Evolutionary conservation across 805 yeast genomes (phyloP).

Genomic region (Clavispora carvajalis): DNA sequence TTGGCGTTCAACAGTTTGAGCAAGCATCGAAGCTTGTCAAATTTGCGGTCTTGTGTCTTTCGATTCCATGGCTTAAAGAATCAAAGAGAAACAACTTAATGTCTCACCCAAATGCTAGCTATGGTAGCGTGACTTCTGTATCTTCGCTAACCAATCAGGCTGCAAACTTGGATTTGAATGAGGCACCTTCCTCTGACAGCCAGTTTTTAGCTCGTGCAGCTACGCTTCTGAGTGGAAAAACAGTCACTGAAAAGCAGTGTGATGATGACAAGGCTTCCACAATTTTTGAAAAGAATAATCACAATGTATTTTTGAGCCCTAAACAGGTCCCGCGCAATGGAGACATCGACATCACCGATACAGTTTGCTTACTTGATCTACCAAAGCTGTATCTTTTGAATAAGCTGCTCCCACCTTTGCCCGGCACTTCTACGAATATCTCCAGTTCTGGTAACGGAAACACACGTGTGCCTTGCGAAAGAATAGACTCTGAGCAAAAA

Average conservation of each 20-base stretch:
- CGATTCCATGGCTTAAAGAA: slow-evolving; percentile 30
- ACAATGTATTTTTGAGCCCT: slow-evolving; percentile 21
- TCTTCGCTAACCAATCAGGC: slow-evolving; percentile 4
- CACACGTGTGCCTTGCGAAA: not conserved
- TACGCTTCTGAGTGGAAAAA: slow-evolving; percentile 28
- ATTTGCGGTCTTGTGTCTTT: slow-evolving; percentile 30
- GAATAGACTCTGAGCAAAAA: too few species aligned
- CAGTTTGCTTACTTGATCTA: slow-evolving; percentile 23
- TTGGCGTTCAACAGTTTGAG: not conserved
- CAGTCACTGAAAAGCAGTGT: not conserved
- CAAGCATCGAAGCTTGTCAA: slow-evolving; percentile 17
- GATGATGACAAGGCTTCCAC: not conserved
- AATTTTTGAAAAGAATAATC: slow-evolving; percentile 23
- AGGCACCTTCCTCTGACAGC: slow-evolving; percentile 6
- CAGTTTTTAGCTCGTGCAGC: slow-evolving; percentile 17
- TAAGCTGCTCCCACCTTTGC: slow-evolving; percentile 18
- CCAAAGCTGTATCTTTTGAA: slow-evolving; percentile 27
- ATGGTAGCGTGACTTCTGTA: slow-evolving; percentile 10
- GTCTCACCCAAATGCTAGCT: slow-evolving; percentile 6
- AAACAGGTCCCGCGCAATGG: not conserved
- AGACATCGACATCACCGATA: not conserved
- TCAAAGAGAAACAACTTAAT: not conserved
- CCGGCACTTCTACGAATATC: not conserved
- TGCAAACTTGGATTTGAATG: not conserved
- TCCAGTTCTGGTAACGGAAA: not conserved